phyloP scores from a whole-genome alignment of 2,329 filamentous ascomycete genomes.

The Colletotrichum sp. region DNA sequence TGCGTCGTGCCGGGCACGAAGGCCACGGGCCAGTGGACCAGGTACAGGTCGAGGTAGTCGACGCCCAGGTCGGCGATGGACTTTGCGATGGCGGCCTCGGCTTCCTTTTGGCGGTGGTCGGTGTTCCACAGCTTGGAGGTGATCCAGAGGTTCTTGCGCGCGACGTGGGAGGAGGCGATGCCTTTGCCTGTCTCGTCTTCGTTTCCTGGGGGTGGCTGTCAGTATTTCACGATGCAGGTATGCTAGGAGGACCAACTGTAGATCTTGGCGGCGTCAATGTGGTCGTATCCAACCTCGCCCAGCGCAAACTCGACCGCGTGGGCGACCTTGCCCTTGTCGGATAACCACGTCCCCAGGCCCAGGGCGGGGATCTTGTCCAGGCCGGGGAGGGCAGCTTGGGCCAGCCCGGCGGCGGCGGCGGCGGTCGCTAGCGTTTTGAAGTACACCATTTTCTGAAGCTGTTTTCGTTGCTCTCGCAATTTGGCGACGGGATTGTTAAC shows the following conservation, averaged over 20 bases:
- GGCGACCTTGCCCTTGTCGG: slow-evolving; percentile 61
- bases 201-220: slow-evolving; percentile 43
- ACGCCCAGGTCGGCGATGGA: slow-evolving; percentile 52
- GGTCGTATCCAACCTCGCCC: slow-evolving; percentile 52
- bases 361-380: slow-evolving; percentile 2
- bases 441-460: neutral
- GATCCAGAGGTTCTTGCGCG: slow-evolving; percentile 55
- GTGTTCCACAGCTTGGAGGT: slow-evolving; percentile 76
- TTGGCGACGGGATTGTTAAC: accelerated
- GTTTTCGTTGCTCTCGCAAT: accelerated
- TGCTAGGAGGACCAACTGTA: slow-evolving; percentile 38
- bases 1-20: slow-evolving; percentile 34
- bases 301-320: slow-evolving; percentile 62
- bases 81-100: slow-evolving; percentile 47
- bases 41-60: slow-evolving; percentile 57
- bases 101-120: slow-evolving; percentile 25
- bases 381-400: slow-evolving; percentile 1
- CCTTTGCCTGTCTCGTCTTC: slow-evolving; percentile 55
- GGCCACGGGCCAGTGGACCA: slow-evolving; percentile 48
- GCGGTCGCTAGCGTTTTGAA: neutral
- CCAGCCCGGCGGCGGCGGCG: neutral
- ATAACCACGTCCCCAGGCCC: slow-evolving; percentile 65
- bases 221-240: neutral
- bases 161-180: slow-evolving; percentile 48
- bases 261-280: slow-evolving; percentile 61